A percentile compares a stretch with the other conserved stretches of the same genome.
These are phyloP conservation scores for Syzygium aqueum DNA, from an alignment of 345 rosid genomes.

Conservation along the genomic window DNA sequence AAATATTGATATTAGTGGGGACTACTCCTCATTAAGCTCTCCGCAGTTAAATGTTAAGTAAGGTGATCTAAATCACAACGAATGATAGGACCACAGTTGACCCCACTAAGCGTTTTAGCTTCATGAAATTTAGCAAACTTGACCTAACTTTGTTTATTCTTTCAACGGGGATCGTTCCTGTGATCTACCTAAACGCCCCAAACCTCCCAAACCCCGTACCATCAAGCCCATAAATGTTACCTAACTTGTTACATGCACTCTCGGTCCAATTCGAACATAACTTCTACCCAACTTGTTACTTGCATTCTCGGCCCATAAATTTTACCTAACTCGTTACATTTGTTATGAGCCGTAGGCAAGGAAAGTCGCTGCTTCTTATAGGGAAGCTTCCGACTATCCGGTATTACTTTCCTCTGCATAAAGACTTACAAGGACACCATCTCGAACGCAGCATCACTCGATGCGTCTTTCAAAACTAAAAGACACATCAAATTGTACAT, in stretches of 20 bases:
- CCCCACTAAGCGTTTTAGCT: not conserved
- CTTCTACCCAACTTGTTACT: not conserved
- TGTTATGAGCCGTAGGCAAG: not conserved
- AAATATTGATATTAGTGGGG: no score
- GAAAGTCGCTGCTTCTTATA: fast-evolving
- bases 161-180: not conserved
- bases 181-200: not conserved
- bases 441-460: not conserved
- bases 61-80: not conserved
- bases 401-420: not conserved
- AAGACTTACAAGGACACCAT: not conserved
- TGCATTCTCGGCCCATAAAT: not conserved
- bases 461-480: not conserved
- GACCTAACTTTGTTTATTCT: not conserved
- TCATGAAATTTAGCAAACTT: not conserved
- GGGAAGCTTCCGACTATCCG: not conserved
- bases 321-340: not conserved
- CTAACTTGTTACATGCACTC: not conserved
- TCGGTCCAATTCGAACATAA: not conserved
- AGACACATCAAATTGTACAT: not conserved
- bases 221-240: not conserved
- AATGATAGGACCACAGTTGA: not conserved
- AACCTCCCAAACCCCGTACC: not conserved
- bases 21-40: not conserved
- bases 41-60: not conserved